Percentiles rank a stretch among this genome's conserved stretches.
phyloP scores from a whole-genome alignment of 768 basidiomycete species.

The Pseudohyphozyma bogoriensis region DNA sequence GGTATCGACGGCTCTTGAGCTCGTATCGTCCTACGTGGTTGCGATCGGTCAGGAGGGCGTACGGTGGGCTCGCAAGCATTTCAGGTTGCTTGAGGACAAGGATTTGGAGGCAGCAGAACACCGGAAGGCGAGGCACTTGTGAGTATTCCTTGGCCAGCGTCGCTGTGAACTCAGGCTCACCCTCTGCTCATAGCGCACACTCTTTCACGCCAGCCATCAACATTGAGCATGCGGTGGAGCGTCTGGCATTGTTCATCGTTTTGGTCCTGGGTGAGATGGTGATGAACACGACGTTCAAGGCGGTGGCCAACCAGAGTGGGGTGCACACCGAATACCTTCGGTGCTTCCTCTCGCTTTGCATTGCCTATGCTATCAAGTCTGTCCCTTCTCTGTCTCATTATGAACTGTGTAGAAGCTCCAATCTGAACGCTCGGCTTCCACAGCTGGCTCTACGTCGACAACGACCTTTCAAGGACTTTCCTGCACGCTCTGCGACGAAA shows the following conservation, averaged over 20 bases:
- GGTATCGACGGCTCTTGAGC: background rate
- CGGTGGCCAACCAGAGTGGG: background rate
- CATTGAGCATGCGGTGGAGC: slow-evolving; percentile 2
- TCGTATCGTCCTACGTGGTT: background rate
- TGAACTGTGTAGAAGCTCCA: too few species aligned
- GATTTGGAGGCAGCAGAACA: too few species aligned
- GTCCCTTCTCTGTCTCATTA: background rate
- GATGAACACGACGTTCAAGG: slow-evolving; percentile 1
- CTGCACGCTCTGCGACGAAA: slow-evolving; percentile 16
- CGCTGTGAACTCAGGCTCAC: too few species aligned
- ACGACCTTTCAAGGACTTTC: slow-evolving; percentile 3
- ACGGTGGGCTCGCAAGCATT: too few species aligned
- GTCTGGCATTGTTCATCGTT: background rate
- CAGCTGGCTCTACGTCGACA: slow-evolving; percentile 20
- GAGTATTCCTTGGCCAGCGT: too few species aligned
- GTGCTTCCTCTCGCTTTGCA: background rate
- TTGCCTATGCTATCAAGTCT: slow-evolving; percentile 1
- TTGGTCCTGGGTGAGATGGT: slow-evolving; percentile 11
- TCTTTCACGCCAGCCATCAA: slow-evolving; percentile 1
- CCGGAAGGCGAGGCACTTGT: too few species aligned
- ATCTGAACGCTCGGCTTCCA: slow-evolving; percentile 6
- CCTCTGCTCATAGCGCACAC: background rate
- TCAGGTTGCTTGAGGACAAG: too few species aligned
- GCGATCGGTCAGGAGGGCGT: too few species aligned
- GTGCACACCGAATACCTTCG: slow-evolving; percentile 3